Percentiles rank a stretch among this genome's conserved stretches.
Evolutionary conservation across 768 basidiomycete genomes (phyloP).

Genomic region (Tremella fuciformis): DNA sequence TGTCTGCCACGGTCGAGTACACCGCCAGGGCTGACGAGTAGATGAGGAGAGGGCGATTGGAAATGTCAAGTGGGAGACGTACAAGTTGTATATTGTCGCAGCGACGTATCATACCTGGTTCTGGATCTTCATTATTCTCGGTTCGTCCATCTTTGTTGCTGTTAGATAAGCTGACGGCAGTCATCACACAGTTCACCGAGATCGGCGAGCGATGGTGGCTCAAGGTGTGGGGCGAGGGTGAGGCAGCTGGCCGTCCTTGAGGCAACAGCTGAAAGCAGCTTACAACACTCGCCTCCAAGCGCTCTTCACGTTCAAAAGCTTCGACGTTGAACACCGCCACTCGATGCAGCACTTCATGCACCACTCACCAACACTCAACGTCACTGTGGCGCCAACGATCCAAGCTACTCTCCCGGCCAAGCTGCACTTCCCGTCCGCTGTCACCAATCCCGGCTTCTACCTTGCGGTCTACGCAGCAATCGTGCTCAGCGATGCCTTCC

Average conservation of each 20-base stretch:
- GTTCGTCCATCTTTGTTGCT: constrained; percentile 56
- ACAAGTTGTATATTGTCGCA: constrained; percentile 55
- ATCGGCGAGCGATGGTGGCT: constrained; percentile 60
- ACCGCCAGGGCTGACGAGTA: constrained; percentile 2
- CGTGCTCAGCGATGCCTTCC: constrained; percentile 30
- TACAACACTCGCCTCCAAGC: constrained; percentile 19
- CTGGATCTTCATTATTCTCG: constrained; percentile 55
- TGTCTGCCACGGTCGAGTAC: not conserved
- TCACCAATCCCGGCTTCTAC: constrained; percentile 39
- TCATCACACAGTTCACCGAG: constrained; percentile 31
- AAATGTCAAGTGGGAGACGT: constrained; percentile 72
- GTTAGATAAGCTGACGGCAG: constrained; percentile 26
- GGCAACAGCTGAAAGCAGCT: constrained; percentile 17
- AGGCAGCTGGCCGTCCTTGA: not conserved
- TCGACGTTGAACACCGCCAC: constrained; percentile 6
- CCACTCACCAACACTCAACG: constrained; percentile 1
- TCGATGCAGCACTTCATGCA: constrained; percentile 32
- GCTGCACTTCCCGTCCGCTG: constrained; percentile 27
- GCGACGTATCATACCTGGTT: constrained; percentile 47
- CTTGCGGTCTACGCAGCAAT: constrained; percentile 35
- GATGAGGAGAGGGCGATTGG: constrained; percentile 66
- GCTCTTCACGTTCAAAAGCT: constrained; percentile 16
- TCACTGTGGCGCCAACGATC: no score
- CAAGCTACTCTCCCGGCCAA: no score
- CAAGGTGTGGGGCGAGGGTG: constrained; percentile 70